phyloP scores from a whole-genome alignment of 257 asterid genomes.

The Solanum rostratum region DNA sequence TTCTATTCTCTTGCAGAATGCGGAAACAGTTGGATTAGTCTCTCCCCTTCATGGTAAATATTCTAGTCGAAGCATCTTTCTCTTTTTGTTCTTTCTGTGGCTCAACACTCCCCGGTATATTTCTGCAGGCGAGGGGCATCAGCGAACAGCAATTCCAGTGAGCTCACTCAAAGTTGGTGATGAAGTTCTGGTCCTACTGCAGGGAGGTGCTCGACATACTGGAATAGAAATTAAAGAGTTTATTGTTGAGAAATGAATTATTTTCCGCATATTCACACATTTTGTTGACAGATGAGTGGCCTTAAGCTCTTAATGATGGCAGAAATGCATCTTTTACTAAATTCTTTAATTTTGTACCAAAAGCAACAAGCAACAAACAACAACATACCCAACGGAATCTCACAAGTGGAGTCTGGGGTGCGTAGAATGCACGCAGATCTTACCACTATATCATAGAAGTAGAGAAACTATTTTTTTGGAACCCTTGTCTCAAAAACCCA shows the following conservation, averaged over 20 bases:
- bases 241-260: conserved; percentile 60
- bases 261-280: background rate
- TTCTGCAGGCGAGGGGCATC: conserved; percentile 22
- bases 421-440: too few species aligned
- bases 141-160: conserved; percentile 43
- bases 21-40: conserved; percentile 75
- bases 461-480: too few species aligned
- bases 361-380: too few species aligned
- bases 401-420: too few species aligned
- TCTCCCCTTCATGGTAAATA: conserved; percentile 46
- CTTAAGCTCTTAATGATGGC: background rate
- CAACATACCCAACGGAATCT: too few species aligned
- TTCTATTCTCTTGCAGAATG: conserved; percentile 76
- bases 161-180: conserved; percentile 66
- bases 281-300: background rate
- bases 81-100: background rate
- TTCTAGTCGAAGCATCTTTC: background rate
- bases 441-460: too few species aligned
- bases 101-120: background rate
- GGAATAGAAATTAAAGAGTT: conserved; percentile 78
- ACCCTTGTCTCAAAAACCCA: too few species aligned
- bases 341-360: background rate
- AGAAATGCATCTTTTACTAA: background rate
- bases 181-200: conserved; percentile 50
- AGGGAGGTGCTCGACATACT: conserved; percentile 84